phyloP scores from a whole-genome alignment of 1,284 basidiomycete species.

The Somion occarium region DNA sequence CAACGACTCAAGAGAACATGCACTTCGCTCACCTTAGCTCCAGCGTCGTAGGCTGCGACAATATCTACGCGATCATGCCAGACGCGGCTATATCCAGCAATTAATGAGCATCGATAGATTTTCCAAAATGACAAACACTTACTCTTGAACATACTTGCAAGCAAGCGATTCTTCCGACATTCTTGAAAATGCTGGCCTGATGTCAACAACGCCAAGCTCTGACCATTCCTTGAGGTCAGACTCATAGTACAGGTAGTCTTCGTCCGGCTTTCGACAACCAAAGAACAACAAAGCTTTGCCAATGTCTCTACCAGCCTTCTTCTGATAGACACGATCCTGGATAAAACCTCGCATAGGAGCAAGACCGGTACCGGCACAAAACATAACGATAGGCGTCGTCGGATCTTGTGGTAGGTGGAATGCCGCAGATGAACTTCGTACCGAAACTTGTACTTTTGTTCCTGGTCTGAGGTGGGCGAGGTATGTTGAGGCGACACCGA shows the following conservation, averaged over 20 bases:
- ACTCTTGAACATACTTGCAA: constrained; percentile 49
- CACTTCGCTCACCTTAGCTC: constrained; percentile 41
- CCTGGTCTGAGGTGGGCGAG: constrained; percentile 39
- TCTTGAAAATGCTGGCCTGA: constrained; percentile 46
- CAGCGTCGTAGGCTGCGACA: constrained; percentile 26
- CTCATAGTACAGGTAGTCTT: constrained; percentile 41
- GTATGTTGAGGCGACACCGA: constrained; percentile 47
- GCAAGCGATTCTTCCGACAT: constrained; percentile 33
- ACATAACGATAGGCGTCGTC: constrained; percentile 40
- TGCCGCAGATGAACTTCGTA: constrained; percentile 35
- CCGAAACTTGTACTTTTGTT: constrained; percentile 40
- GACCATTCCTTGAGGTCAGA: constrained; percentile 41
- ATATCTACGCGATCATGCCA: constrained; percentile 40
- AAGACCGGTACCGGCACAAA: constrained; percentile 45
- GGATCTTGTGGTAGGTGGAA: constrained; percentile 48
- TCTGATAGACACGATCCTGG: constrained; percentile 47
- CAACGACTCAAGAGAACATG: neutral
- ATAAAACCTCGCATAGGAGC: constrained; percentile 53
- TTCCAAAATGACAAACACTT: constrained; percentile 17
- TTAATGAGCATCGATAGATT: neutral
- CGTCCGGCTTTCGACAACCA: constrained; percentile 40
- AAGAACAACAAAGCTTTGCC: constrained; percentile 44
- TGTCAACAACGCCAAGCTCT: constrained; percentile 39
- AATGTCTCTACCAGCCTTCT: constrained; percentile 39
- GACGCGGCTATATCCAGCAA: constrained; percentile 32